Base-by-base conservation (phyloP, 805 yeast species). In the Sungouiozyma ichnusensis region DNA sequence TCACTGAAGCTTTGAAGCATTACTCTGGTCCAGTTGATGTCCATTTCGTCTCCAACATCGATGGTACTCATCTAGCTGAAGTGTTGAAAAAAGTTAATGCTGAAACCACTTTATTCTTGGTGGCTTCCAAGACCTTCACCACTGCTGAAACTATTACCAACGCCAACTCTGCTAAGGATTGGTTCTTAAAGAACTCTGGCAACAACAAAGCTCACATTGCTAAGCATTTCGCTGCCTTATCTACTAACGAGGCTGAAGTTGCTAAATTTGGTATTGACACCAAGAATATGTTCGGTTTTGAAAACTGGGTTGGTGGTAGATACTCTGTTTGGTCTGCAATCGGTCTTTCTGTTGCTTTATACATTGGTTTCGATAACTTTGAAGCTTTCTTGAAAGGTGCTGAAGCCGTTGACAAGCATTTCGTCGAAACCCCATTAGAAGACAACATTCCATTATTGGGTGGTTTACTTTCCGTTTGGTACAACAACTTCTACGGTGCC, bases 251-350 rank as follows among this genome's bases (percentile, higher is more conserved):
- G 47, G 68, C 67, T 40, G 97, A 84, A 67, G 99, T 92, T 50
- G 74, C 81, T 58, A 84, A 85, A 70, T 92, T 92, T 58, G 99
- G 99, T 61, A 92, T 92, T 54, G 97, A 92, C 72, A 79, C 96
- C 63, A 82, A 79, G 65, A 92, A 92, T 75, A 92, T 92, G 99
- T 92, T 92, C 68, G 97, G 94, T 50, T 92, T 92, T 60, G 96
- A 88, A 66, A 81, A 72, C 70, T 92, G 98, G 98, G 99, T 92
- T 51, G 99, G 99, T 62, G 99, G 99, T 63, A 83, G 99, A 69
- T 92, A 92, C 80, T 92, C 98, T n/a, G 98, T 92, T 48, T 92
- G 99, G 99, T 85, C 95, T 35, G 94, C 98, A 49, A 92, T 92
- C 65, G 99, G 99, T 48, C 77, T 92, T 55, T 85, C 96, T 20